phyloP scores from a whole-genome alignment of 108 stramenopile genomes.

The Phaeodactylum tricornutum region DNA sequence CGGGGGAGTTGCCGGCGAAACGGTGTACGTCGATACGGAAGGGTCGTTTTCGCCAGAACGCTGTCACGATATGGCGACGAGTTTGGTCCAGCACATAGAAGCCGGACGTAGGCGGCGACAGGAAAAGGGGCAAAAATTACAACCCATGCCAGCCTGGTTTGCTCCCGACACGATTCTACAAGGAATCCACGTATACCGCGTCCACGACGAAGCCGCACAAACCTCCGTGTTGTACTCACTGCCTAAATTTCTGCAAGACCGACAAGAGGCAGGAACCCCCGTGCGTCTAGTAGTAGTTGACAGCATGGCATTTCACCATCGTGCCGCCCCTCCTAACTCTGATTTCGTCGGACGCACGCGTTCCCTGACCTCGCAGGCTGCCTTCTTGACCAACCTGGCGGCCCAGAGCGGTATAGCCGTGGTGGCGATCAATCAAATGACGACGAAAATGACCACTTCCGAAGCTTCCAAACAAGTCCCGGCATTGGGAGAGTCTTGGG shows the following conservation, averaged over 20 bases:
- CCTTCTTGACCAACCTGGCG: constrained; percentile 65
- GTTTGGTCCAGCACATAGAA: constrained; percentile 22
- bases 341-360: constrained; percentile 52
- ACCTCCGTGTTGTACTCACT: constrained; percentile 66
- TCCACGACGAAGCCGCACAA: constrained; percentile 79
- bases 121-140: constrained; percentile 7
- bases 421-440: constrained; percentile 93
- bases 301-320: constrained; percentile 91
- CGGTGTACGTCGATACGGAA: constrained; percentile 88
- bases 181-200: constrained; percentile 88
- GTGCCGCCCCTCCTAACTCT: constrained; percentile 24
- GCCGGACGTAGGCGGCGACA: constrained; percentile 6
- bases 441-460: constrained; percentile 38
- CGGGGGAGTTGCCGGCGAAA: constrained; percentile 82
- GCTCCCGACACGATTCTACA: constrained; percentile 51
- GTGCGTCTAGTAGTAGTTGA: constrained; percentile 84
- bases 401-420: constrained; percentile 57
- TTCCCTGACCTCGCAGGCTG: constrained; percentile 50
- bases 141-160: constrained; percentile 25
- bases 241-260: constrained; percentile 29
- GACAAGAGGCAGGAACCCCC: constrained; percentile 22
- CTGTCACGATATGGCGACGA: constrained; percentile 65
- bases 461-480: constrained; percentile 48
- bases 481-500: constrained; percentile 92
- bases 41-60: constrained; percentile 85